phyloP scores from a whole-genome alignment of 139 green algal genomes.

The Diplosphaera chodatii region DNA sequence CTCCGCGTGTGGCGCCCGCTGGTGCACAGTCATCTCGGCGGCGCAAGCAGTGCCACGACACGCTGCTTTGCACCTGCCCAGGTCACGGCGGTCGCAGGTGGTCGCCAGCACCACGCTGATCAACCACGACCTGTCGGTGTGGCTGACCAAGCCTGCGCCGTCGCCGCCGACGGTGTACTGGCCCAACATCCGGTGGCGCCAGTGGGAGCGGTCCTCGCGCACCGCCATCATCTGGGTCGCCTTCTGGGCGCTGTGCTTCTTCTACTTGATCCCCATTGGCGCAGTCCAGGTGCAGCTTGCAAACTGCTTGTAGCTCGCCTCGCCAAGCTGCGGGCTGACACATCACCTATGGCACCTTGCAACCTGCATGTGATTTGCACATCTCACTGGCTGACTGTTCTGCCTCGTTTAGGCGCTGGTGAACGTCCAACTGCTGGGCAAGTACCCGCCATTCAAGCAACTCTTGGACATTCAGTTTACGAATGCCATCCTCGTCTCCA shows the following conservation, averaged over 20 bases:
- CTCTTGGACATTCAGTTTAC: neutral
- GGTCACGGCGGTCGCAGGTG: slow-evolving; percentile 24
- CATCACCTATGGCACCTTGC: too few relatives aligned
- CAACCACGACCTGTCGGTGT: slow-evolving; percentile 45
- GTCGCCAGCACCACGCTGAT: slow-evolving; percentile 43
- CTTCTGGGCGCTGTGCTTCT: slow-evolving; percentile 15
- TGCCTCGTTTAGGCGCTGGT: neutral
- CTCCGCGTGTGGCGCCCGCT: too few relatives aligned
- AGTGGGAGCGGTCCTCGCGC: slow-evolving; percentile 31
- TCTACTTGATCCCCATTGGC: slow-evolving; percentile 37
- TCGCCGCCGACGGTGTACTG: slow-evolving; percentile 45
- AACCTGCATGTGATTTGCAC: too few relatives aligned
- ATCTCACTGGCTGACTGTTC: too few relatives aligned
- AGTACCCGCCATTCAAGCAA: neutral
- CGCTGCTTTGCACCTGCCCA: slow-evolving; percentile 4
- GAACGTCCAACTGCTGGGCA: neutral
- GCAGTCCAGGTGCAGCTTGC: slow-evolving; percentile 25
- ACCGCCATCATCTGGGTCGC: slow-evolving; percentile 8
- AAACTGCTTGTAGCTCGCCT: too few relatives aligned
- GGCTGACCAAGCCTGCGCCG: slow-evolving; percentile 37
- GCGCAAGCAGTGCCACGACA: too few relatives aligned
- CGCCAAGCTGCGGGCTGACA: too few relatives aligned
- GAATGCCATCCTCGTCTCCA: slow-evolving; percentile 27
- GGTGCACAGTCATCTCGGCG: too few relatives aligned
- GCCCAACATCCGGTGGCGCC: slow-evolving; percentile 34